phyloP scores from a whole-genome alignment of 352 stramenopile genomes.

The Phytophthora capsici region DNA sequence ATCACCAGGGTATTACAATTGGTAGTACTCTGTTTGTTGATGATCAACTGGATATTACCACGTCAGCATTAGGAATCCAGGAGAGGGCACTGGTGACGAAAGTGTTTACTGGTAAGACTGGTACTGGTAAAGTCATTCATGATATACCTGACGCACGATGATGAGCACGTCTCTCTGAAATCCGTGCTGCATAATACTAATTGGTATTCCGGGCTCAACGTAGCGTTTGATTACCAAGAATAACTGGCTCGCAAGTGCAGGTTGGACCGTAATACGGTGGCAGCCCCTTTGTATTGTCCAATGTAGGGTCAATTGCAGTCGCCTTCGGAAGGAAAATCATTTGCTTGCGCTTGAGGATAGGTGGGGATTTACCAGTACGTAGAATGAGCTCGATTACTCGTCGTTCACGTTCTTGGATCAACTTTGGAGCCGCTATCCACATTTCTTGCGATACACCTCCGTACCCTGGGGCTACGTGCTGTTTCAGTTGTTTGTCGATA shows the following conservation, averaged over 20 bases:
- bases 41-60: constrained; percentile 13
- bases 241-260: not conserved
- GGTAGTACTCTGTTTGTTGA: constrained; percentile 8
- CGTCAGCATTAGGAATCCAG: not conserved
- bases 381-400: constrained; percentile 4
- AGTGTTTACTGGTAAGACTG: constrained; percentile 8
- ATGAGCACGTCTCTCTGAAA: not conserved
- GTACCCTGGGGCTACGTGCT: not conserved
- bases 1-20: constrained; percentile 4
- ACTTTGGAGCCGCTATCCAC: not conserved
- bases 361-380: not conserved
- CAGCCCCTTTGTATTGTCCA: constrained; percentile 3
- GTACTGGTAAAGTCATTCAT: constrained; percentile 10
- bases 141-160: constrained; percentile 2
- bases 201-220: not conserved
- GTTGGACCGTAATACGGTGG: constrained; percentile 1
- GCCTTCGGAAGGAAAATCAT: constrained; percentile 6
- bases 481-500: not conserved
- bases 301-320: not conserved
- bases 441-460: constrained; percentile 5
- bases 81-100: not conserved
- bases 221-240: constrained; percentile 3
- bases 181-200: constrained; percentile 2
- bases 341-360: not conserved
- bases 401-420: not conserved